Evolutionary conservation across 2,329 filamentous ascomycete species (phyloP).

Genomic region (Colletotrichum tropicicola): DNA sequence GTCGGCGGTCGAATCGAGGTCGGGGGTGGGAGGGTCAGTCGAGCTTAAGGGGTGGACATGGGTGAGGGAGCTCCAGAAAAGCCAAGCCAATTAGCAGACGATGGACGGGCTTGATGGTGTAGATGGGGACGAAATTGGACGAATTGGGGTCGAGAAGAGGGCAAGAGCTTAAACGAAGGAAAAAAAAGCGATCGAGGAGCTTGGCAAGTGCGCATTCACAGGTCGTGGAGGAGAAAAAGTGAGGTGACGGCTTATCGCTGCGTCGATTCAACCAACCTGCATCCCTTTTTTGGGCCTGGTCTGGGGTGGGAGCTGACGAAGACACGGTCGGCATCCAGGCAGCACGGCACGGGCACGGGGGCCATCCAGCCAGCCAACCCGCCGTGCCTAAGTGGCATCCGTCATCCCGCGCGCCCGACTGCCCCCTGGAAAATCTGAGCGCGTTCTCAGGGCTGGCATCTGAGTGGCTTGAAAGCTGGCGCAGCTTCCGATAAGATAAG

Average conservation of each 20-base stretch:
- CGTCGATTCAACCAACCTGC: neutral
- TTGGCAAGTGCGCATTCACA: neutral
- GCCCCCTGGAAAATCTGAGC: too few relatives aligned
- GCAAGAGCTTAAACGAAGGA: constrained; percentile 6
- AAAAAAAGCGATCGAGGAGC: neutral
- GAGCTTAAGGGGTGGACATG: constrained; percentile 17
- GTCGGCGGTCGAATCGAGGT: neutral
- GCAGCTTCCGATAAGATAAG: too few relatives aligned
- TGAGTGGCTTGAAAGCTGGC: too few relatives aligned
- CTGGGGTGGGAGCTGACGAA: constrained; percentile 16
- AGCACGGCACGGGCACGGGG: neutral
- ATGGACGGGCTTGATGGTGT: neutral
- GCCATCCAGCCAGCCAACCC: neutral
- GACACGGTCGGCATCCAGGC: neutral
- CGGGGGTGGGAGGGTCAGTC: neutral
- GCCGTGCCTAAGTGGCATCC: too few relatives aligned
- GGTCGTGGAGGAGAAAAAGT: neutral
- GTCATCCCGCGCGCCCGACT: too few relatives aligned
- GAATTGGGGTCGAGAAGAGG: neutral
- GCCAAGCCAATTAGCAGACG: constrained; percentile 7
- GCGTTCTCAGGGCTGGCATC: too few relatives aligned
- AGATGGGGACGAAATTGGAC: neutral
- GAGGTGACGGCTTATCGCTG: neutral
- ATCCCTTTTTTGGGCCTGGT: neutral
- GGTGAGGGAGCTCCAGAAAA: constrained; percentile 4